Evolutionary conservation across 768 basidiomycete genomes (phyloP).

Genomic region (Clavulina sp.): DNA sequence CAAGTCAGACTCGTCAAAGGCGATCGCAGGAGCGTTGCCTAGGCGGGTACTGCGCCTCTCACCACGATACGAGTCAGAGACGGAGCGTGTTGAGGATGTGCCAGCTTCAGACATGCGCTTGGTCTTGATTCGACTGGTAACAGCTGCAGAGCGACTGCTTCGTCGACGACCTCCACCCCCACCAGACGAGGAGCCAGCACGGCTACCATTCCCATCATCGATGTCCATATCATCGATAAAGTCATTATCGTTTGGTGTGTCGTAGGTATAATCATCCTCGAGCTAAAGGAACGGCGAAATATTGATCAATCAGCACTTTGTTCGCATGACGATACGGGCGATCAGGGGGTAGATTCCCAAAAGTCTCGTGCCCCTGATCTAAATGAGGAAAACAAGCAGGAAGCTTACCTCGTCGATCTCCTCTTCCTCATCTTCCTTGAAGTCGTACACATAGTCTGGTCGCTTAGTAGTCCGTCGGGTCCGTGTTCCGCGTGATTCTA

Average conservation of each 20-base stretch:
- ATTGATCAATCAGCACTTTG: constrained; percentile 10
- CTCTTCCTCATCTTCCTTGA: constrained; percentile 48
- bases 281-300: not conserved
- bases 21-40: constrained; percentile 1
- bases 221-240: not conserved
- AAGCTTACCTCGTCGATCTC: constrained; percentile 19
- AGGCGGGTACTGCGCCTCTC: constrained; percentile 11
- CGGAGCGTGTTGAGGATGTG: not conserved
- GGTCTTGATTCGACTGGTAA: constrained; percentile 1
- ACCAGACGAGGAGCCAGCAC: not conserved
- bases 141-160: not conserved
- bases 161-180: not conserved
- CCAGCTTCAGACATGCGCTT: not conserved
- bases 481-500: constrained; percentile 62
- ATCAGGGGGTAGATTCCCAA: not conserved
- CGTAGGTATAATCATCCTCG: constrained; percentile 7
- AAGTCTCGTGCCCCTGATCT: no score
- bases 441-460: constrained; percentile 68
- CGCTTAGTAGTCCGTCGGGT: constrained; percentile 54
- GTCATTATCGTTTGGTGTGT: constrained; percentile 1
- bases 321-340: not conserved
- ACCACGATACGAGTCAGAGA: constrained; percentile 10
- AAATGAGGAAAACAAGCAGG: constrained; percentile 15
- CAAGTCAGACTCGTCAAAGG: constrained; percentile 3
- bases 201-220: not conserved